Conservation (phyloP, 148 eudicot species). For the Pouteria glomerata region DNA sequence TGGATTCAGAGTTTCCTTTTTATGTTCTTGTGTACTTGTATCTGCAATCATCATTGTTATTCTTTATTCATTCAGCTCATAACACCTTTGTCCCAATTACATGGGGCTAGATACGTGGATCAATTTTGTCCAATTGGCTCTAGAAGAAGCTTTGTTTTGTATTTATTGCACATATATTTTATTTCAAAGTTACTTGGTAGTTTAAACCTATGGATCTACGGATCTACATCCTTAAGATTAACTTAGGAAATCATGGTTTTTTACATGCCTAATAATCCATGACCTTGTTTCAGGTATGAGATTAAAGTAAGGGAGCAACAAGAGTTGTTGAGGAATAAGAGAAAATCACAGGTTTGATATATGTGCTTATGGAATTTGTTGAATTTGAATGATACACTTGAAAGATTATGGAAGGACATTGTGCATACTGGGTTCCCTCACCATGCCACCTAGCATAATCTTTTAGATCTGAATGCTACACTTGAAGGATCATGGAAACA, state of each 20-base stretch:
- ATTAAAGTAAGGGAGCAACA: slow-evolving; percentile 94
- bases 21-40: neutral
- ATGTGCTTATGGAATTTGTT: neutral
- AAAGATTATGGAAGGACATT: neutral
- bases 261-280: slow-evolving; percentile 14
- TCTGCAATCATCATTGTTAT: neutral
- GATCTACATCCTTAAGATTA: neutral
- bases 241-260: neutral
- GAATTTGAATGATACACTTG: slow-evolving; percentile 5
- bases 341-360: slow-evolving; percentile 73
- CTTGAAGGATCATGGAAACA: neutral
- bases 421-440: neutral
- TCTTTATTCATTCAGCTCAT: neutral
- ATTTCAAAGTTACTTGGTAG: neutral
- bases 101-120: neutral
- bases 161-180: neutral
- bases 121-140: neutral
- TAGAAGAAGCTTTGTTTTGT: neutral
- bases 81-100: neutral
- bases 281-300: slow-evolving; percentile 61
- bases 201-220: neutral
- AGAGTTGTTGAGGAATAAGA: slow-evolving; percentile 63
- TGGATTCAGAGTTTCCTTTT: too few relatives aligned
- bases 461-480: slow-evolving; percentile 1
- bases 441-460: too few relatives aligned